Base-by-base conservation (phyloP, 2,329 filamentous ascomycete genomes). In the Beauveria caledonica region DNA sequence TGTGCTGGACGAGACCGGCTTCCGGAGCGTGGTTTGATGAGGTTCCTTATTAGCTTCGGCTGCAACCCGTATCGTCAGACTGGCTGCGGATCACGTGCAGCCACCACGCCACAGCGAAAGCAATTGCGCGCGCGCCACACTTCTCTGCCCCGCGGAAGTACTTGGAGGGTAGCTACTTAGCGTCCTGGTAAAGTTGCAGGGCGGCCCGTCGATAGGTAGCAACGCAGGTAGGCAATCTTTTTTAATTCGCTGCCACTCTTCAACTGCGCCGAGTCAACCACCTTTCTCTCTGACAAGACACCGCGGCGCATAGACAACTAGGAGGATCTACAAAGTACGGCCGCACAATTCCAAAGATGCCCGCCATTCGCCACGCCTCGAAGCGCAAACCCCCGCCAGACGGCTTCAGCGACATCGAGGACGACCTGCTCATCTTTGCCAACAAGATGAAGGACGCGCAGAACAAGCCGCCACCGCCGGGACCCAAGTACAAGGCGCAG, bases 391-490 rank as follows among this genome's bases (percentile, higher is more conserved):
- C 90, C 57, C 90, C 90, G 50, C 90, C 90, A 57, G 89, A 90
- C 59, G 90, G 90, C 73, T 95, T 94, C 79, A 86, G 87, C 70
- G 90, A 95, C 71, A 90, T 95, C 73, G 90, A 93, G 73, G 88
- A 92, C 71, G 90, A 91, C 67, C 85, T 94, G 46, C 83, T 94
- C 67, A 87, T 92, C 69, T 94, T 94, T 77, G 79, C 82, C 69
- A 93, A 92, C 80, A 92, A 92, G 79, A 93, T 95, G 89, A 94
- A 93, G 75, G 90, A 95, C 71, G 94, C 94, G 57, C 92, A 97
- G 72, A 96, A 95, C 75, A 88, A 92, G 52, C 87, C 91, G 76
- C 90, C 77, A 72, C 90, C 77, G 83, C 91, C 82, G 81, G 89
- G 85, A 0, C 83, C 84, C 2, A 92, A 92, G 72, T 89, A 97